Evolutionary conservation across 2,329 filamentous ascomycete genomes (phyloP).

Genomic region (Aureobasidium pullulans): DNA sequence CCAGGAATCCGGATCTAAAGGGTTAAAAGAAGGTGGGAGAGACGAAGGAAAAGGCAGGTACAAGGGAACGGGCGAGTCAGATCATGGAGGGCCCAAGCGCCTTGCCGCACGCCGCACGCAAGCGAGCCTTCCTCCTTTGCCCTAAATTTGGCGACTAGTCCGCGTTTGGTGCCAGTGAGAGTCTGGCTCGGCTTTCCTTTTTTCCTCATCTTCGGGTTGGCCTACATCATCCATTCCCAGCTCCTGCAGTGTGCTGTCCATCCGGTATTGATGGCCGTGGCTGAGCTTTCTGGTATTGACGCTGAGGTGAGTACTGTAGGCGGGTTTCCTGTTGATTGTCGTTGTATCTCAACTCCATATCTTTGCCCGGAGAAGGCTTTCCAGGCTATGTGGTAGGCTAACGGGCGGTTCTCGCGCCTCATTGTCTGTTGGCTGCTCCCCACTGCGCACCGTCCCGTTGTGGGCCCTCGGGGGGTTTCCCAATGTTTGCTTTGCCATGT

Average conservation of each 20-base stretch:
- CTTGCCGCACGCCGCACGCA: conserved; percentile 6
- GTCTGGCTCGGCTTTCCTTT: conserved; percentile 12
- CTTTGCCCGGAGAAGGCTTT: neutral
- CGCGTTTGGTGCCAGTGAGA: neutral
- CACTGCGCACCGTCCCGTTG: conserved; percentile 10
- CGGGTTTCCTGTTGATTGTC: neutral
- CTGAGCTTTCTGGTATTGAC: neutral
- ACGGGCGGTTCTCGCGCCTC: conserved; percentile 9
- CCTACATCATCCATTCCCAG: neutral
- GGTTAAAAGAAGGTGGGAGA: conserved; percentile 7
- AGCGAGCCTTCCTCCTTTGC: conserved; percentile 1
- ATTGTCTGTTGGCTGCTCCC: conserved; percentile 5
- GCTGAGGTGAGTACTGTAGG: neutral
- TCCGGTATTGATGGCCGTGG: neutral
- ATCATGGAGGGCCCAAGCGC: neutral
- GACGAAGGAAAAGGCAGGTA: conserved; percentile 11
- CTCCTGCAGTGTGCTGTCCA: neutral
- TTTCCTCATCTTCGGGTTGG: neutral
- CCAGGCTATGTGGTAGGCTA: conserved; percentile 1
- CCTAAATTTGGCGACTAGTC: neutral
- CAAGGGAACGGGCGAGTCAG: conserved; percentile 10
- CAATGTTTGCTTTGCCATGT: conserved; percentile 12
- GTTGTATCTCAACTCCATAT: neutral
- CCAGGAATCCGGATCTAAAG: conserved; percentile 6
- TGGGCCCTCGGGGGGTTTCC: conserved; percentile 4